These are phyloP conservation scores for Musa acuminata DNA, from an alignment of 176 grass and related monocot species.

Conservation along the genomic window DNA sequence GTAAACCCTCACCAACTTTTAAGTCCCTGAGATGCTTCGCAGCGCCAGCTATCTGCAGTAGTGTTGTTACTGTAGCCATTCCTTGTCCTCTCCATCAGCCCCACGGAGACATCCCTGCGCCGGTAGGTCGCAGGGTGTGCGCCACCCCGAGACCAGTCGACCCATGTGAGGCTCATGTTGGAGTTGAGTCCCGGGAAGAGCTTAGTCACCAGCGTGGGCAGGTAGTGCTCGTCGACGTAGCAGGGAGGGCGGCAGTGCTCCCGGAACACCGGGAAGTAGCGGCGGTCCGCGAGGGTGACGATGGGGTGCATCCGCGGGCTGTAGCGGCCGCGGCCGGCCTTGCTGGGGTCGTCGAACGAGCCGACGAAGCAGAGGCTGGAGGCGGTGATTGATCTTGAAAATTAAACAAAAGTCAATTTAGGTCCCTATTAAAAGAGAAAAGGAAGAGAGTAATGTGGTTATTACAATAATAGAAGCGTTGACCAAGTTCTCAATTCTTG, in stretches of 20 bases:
- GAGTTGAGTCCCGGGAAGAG: conserved; percentile 4
- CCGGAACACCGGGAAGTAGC: conserved; percentile 24
- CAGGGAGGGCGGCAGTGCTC: conserved; percentile 26
- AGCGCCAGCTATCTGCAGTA: conserved; percentile 10
- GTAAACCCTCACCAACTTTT: neutral
- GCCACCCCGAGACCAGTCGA: conserved; percentile 18
- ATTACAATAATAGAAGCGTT: too few species aligned
- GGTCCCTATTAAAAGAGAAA: too few species aligned
- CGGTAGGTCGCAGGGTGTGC: conserved; percentile 21
- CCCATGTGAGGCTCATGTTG: conserved; percentile 32
- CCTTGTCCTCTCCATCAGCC: conserved; percentile 16
- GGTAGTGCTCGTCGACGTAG: conserved; percentile 33
- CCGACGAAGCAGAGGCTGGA: conserved; percentile 27
- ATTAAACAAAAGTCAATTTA: too few species aligned
- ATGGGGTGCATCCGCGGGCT: neutral
- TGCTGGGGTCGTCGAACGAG: conserved; percentile 31
- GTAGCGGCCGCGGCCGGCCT: conserved; percentile 16
- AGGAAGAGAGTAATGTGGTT: too few species aligned
- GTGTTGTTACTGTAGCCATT: conserved; percentile 4
- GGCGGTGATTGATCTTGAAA: neutral
- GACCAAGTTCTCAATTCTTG: too few species aligned
- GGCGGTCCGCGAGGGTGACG: conserved; percentile 19
- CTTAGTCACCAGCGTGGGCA: conserved; percentile 30
- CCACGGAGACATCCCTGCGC: conserved; percentile 8
- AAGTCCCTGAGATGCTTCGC: neutral